Evolutionary conservation across 495 filamentous ascomycete genomes (phyloP).

Genomic region (Penicillium simplicissimum): DNA sequence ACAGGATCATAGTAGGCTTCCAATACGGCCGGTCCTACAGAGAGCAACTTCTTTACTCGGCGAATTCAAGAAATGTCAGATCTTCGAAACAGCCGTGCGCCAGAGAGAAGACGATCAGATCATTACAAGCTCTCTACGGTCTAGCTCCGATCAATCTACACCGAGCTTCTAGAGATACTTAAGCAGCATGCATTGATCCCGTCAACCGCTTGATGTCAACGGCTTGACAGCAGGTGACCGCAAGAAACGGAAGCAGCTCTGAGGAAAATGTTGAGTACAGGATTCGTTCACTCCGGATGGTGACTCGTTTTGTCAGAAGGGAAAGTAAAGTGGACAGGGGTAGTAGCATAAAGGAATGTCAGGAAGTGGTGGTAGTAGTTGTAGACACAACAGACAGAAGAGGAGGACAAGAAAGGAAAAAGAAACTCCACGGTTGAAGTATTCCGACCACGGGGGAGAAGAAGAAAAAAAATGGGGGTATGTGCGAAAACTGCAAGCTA

Average conservation of each 20-base stretch:
- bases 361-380: conserved; percentile 12
- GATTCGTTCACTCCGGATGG: conserved; percentile 6
- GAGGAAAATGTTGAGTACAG: conserved; percentile 6
- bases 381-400: not conserved
- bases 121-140: not conserved
- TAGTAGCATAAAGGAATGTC: conserved; percentile 5
- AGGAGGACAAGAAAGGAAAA: conserved; percentile 22
- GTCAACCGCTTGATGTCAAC: not conserved
- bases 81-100: not conserved
- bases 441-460: conserved; percentile 21
- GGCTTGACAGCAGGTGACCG: not conserved
- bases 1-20: not conserved
- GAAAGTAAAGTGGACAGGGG: conserved; percentile 14
- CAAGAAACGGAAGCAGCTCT: conserved; percentile 1
- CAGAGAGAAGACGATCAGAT: not conserved
- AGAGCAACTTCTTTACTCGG: not conserved
- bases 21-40: not conserved
- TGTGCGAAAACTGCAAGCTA: conserved; percentile 33
- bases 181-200: not conserved
- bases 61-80: not conserved
- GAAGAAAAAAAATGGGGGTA: conserved; percentile 26
- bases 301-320: conserved; percentile 15
- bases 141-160: not conserved
- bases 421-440: conserved; percentile 28
- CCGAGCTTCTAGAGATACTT: not conserved